Evolutionary conservation across 352 stramenopile species (phyloP), one percentile per base, ranked within the genome.

Genomic region (Phytopythium vexans): DNA sequence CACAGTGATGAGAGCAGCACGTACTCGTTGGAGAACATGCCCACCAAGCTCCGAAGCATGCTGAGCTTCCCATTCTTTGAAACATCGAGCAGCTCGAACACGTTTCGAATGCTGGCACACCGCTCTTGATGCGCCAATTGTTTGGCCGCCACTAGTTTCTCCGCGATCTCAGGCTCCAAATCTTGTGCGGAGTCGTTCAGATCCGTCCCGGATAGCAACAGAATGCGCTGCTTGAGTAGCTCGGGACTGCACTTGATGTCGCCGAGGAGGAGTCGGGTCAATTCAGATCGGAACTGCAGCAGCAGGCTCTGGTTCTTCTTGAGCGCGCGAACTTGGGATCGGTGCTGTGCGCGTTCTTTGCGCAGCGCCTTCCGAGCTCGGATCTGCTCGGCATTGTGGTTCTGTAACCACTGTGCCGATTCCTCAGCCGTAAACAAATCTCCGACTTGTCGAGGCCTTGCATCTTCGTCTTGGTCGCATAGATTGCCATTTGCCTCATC

Each of bases 11-110:
- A 27, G 21, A 27, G 21, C 21, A 4, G 1, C 7, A 74, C 77
- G 40, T 72, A 89, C 77, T 82, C 70, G 27, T 82, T 68, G 1
- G 72, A 72, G 32, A 84, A 86, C 8, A 88, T 56, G 0, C 62
- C 64, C 40, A 87, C 80, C 7, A 90, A 40, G 9, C 82, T 60
- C 33, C 86, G 77, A 10, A 90, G 56, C 37, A 88, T 54, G 14
- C 88, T 74, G 0, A 90, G 37, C 15, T 65, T 74, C 1, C 74
- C 79, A 3, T 48, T 41, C 1, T 54, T 73, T 9, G 41, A 54
- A 31, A 67, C 61, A 47, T 89, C 75, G 0, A 72, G 57, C 8
- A 78, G 40, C 2, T 66, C 58, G 54, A 89, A 90, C 8, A 83
- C 66, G 14, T 81, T 80, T 11, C 72, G 60, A 11, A 83, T 65